A percentile compares a stretch with the other conserved stretches of the same genome.
Evolutionary conservation across 2,329 filamentous ascomycete genomes (phyloP).

Genomic region (Trichoderma oligosporum): DNA sequence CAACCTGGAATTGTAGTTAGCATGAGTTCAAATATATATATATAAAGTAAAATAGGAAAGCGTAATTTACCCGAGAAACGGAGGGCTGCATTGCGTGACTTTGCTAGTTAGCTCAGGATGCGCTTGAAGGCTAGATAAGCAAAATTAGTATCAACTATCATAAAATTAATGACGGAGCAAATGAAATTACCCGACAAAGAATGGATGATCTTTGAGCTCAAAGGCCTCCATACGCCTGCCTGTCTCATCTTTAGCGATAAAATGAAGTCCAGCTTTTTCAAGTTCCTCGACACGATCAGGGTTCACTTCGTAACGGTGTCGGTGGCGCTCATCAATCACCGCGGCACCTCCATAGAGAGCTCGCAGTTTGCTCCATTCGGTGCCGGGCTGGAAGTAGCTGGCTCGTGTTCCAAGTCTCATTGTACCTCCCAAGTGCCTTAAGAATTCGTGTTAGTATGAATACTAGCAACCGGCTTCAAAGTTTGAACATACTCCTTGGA

Average conservation of each 20-base stretch:
- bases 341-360: constrained; percentile 63
- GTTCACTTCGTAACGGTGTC: constrained; percentile 90
- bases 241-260: constrained; percentile 75
- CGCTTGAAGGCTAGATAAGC: constrained; percentile 60
- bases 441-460: background rate
- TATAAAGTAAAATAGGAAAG: too few relatives aligned
- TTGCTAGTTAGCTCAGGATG: constrained; percentile 79
- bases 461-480: background rate
- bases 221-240: constrained; percentile 79
- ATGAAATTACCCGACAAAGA: constrained; percentile 55
- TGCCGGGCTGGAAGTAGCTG: constrained; percentile 70
- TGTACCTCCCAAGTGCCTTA: constrained; percentile 65
- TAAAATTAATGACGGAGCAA: background rate
- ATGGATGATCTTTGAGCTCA: constrained; percentile 78
- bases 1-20: too few relatives aligned
- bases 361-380: constrained; percentile 75
- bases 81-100: constrained; percentile 42
- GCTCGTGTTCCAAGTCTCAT: constrained; percentile 79
- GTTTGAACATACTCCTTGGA: constrained; percentile 37
- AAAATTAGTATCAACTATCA: background rate
- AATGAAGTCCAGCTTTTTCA: constrained; percentile 64
- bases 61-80: too few relatives aligned
- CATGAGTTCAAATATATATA: too few relatives aligned
- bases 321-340: constrained; percentile 68
- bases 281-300: constrained; percentile 68